Percentiles rank a stretch among this genome's conserved stretches.
These are phyloP conservation scores for Metarhizium rileyi DNA, from an alignment of 2,329 filamentous ascomycete genomes.

Conservation along the genomic window DNA sequence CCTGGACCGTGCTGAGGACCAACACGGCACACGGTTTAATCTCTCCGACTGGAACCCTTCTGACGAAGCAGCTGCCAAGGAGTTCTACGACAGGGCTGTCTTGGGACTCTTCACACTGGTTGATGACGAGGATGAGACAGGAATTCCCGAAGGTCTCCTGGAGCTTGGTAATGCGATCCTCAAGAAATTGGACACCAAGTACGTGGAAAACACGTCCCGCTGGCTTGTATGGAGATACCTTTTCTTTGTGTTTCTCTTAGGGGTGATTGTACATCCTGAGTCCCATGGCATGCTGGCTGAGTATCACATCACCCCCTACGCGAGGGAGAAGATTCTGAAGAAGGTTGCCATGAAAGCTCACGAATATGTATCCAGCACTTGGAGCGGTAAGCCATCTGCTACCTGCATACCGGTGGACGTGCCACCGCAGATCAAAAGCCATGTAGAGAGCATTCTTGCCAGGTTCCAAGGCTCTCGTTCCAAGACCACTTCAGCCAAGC, in stretches of 20 bases:
- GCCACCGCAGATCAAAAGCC: conserved; percentile 51
- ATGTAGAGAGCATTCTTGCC: conserved; percentile 62
- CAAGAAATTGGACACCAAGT: conserved; percentile 61
- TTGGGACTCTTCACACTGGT: conserved; percentile 76
- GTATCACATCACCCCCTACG: conserved; percentile 86
- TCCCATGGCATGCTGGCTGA: conserved; percentile 70
- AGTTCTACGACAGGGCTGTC: conserved; percentile 80
- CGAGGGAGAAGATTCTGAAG: conserved; percentile 69
- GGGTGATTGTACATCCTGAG: conserved; percentile 82
- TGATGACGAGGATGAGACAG: conserved; percentile 72
- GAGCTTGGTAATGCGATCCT: conserved; percentile 79
- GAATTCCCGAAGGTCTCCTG: conserved; percentile 77
- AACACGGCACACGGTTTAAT: conserved; percentile 61
- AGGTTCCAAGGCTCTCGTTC: conserved; percentile 49
- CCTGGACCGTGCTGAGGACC: conserved; percentile 74
- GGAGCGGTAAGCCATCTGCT: conserved; percentile 55
- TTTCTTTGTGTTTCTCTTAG: conserved; percentile 77
- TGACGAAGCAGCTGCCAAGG: conserved; percentile 72
- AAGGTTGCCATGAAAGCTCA: conserved; percentile 75
- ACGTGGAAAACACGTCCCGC: conserved; percentile 63
- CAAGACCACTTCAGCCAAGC: conserved; percentile 41
- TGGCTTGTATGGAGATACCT: conserved; percentile 89
- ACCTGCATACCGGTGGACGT: conserved; percentile 38
- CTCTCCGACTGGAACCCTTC: conserved; percentile 65
- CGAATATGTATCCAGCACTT: conserved; percentile 69